Conservation (phyloP, 73 alveolate species). For the Effrenium voratum region DNA sequence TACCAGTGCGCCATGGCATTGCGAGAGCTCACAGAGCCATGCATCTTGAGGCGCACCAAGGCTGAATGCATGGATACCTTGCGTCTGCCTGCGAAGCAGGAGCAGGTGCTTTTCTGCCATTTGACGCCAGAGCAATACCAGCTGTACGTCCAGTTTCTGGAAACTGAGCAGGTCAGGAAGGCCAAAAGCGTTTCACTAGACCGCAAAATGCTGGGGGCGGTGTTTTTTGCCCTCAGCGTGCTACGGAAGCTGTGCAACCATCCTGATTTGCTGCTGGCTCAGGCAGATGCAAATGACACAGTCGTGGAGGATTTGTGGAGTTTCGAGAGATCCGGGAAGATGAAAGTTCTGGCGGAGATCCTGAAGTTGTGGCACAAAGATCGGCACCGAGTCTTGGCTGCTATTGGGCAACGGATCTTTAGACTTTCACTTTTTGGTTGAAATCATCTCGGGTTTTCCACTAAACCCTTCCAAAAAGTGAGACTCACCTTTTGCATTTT, state of each 20-base stretch:
- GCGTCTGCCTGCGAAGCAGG: constrained; percentile 81
- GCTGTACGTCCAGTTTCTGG: constrained; percentile 76
- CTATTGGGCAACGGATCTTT: no score
- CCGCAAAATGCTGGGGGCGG: constrained; percentile 91
- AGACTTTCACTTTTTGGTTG: no score
- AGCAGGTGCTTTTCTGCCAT: constrained; percentile 94
- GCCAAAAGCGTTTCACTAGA: constrained; percentile 33
- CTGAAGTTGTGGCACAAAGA: constrained; percentile 95
- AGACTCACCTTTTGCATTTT: no score
- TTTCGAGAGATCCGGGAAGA: constrained; percentile 94
- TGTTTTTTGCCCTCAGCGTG: constrained; percentile 95
- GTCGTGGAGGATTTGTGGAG: constrained; percentile 91
- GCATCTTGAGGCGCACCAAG: constrained; percentile 98
- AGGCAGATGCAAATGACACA: not conserved
- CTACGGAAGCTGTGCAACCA: constrained; percentile 98
- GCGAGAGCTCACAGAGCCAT: constrained; percentile 97
- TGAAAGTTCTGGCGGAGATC: constrained; percentile 95
- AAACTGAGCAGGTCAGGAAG: constrained; percentile 61
- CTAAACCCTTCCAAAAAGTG: no score
- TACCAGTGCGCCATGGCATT: constrained; percentile 94
- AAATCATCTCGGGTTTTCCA: no score
- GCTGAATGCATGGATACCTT: constrained; percentile 96
- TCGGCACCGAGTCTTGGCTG: constrained; percentile 95
- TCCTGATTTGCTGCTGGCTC: constrained; percentile 96
- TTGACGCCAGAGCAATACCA: constrained; percentile 94